Percentiles rank a stretch among this genome's conserved stretches.
Conservation (phyloP, 2,329 filamentous ascomycete genomes). For the Cercospora sp. region DNA sequence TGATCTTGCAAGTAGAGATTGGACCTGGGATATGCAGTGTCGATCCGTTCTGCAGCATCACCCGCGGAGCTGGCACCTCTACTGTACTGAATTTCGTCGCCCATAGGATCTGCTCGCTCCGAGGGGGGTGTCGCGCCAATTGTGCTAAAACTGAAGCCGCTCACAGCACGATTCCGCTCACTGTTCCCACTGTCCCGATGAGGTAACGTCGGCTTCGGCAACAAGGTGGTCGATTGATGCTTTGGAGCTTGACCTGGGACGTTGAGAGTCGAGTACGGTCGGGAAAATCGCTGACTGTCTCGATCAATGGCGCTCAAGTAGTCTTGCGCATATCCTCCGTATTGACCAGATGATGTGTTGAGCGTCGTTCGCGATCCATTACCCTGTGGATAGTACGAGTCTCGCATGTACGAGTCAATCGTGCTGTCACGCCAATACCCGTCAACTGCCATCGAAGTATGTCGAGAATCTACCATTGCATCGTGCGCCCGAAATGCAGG, state of each 20-base stretch:
- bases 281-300: slow-evolving; percentile 16
- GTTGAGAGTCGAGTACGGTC: slow-evolving; percentile 12
- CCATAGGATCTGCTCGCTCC: slow-evolving; percentile 6
- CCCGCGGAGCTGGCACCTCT: background rate
- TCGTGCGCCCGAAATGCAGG: slow-evolving; percentile 34
- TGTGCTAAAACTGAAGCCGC: slow-evolving; percentile 29
- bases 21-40: background rate
- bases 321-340: background rate
- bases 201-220: slow-evolving; percentile 23
- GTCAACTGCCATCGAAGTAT: slow-evolving; percentile 18
- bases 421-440: slow-evolving; percentile 31
- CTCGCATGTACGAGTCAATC: slow-evolving; percentile 29
- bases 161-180: slow-evolving; percentile 29
- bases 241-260: slow-evolving; percentile 7
- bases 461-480: slow-evolving; percentile 27
- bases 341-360: slow-evolving; percentile 2
- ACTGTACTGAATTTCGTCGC: background rate
- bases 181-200: slow-evolving; percentile 30
- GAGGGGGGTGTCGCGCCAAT: slow-evolving; percentile 1
- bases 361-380: slow-evolving; percentile 3
- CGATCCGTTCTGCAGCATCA: background rate
- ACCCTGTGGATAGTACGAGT: slow-evolving; percentile 19
- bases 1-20: background rate
- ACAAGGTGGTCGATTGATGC: slow-evolving; percentile 25
- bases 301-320: slow-evolving; percentile 10